These are phyloP conservation scores for Leucocoprinus leucothites DNA, from an alignment of 768 basidiomycete species.

Conservation along the genomic window DNA sequence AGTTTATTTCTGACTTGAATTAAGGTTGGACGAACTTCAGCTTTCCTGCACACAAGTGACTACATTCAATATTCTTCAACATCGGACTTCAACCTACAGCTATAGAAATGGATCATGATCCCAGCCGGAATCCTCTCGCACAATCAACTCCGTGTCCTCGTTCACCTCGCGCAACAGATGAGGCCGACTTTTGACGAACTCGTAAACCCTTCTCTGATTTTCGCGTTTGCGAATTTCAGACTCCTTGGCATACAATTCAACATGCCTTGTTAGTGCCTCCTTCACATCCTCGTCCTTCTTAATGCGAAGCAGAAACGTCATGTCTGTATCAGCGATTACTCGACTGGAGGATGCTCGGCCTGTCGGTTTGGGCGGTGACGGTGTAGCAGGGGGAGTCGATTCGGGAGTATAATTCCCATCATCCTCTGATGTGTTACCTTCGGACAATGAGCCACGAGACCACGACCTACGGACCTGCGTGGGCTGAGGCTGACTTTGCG, in stretches of 20 bases:
- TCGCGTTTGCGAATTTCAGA: not conserved
- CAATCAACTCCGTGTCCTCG: not conserved
- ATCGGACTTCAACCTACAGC: too few relatives aligned
- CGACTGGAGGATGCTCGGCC: not conserved
- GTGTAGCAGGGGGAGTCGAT: not conserved
- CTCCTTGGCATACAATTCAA: not conserved
- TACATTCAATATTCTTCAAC: too few relatives aligned
- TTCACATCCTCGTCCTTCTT: conserved; percentile 4
- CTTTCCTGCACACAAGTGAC: too few relatives aligned
- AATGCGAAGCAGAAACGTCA: not conserved
- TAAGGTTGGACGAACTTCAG: too few relatives aligned
- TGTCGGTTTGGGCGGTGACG: not conserved
- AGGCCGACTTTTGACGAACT: not conserved
- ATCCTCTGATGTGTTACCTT: too few relatives aligned
- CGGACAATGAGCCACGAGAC: too few relatives aligned
- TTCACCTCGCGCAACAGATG: not conserved
- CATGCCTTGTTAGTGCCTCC: not conserved
- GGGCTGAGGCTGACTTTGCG: too few relatives aligned
- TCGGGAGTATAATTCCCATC: not conserved
- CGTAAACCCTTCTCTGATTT: conserved; percentile 1
- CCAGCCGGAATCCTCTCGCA: not conserved
- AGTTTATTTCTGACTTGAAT: too few relatives aligned
- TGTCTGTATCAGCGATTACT: not conserved
- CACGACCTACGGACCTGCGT: too few relatives aligned
- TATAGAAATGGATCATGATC: conserved; percentile 3